Conservation (phyloP, 129 eudicot species). For the Calendula officinalis region DNA sequence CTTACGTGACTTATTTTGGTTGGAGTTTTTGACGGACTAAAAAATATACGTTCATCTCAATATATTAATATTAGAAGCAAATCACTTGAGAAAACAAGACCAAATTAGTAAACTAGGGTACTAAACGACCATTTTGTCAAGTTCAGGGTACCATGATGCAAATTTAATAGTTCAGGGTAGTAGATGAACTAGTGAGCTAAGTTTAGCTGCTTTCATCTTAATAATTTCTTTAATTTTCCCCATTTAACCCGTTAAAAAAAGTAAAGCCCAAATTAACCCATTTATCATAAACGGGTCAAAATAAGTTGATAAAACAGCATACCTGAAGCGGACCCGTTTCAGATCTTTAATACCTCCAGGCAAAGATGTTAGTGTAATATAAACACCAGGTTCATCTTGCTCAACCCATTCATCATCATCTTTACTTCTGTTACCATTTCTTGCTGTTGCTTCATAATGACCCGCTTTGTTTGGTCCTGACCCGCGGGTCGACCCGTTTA, state of each 20-base stretch:
- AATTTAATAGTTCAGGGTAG: too few species aligned
- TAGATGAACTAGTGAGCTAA: too few species aligned
- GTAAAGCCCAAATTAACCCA: too few species aligned
- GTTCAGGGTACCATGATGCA: too few species aligned
- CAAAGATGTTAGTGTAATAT: constrained; percentile 76
- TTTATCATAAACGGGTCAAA: neutral
- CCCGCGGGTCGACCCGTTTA: constrained; percentile 55
- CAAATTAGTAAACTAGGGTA: too few species aligned
- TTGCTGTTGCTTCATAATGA: constrained; percentile 48
- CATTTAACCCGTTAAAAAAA: neutral
- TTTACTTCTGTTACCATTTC: constrained; percentile 55
- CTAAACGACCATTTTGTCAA: too few species aligned
- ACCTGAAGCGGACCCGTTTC: constrained; percentile 96
- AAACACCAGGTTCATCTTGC: constrained; percentile 95
- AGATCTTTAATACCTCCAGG: constrained; percentile 90
- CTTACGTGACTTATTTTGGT: too few species aligned
- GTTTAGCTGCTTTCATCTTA: neutral
- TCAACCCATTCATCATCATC: constrained; percentile 86
- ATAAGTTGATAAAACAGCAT: neutral
- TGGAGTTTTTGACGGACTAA: too few species aligned
- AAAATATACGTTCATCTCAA: too few species aligned
- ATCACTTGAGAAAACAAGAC: too few species aligned
- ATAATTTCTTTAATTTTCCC: neutral
- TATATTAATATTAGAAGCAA: too few species aligned
- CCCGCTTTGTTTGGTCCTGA: constrained; percentile 47